Evolutionary conservation across 306 rosid genomes (phyloP).

Genomic region (Vigna mungo): DNA sequence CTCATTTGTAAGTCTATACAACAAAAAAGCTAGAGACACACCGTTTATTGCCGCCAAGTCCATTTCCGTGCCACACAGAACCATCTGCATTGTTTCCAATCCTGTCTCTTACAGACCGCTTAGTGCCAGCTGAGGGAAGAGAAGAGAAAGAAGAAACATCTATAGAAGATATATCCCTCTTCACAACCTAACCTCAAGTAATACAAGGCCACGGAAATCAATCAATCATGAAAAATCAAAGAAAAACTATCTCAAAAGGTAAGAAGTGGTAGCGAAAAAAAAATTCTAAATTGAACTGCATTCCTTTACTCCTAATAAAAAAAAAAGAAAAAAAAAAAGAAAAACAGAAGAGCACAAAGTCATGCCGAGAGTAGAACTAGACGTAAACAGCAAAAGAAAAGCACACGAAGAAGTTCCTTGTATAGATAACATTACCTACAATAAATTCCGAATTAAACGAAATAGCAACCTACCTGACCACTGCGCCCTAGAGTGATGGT

Average conservation of each 20-base stretch:
- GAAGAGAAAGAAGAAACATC: constrained; percentile 56
- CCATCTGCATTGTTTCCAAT: constrained; percentile 68
- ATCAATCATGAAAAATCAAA: constrained; percentile 17
- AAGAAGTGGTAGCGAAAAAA: neutral
- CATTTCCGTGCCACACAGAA: constrained; percentile 57
- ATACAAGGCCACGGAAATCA: constrained; percentile 35
- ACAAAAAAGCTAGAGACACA: constrained; percentile 46
- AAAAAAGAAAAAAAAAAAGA: neutral
- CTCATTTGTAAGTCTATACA: neutral
- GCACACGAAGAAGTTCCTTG: constrained; percentile 9
- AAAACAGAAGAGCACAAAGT: neutral
- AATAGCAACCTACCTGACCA: constrained; percentile 67
- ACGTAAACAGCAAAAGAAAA: constrained; percentile 7
- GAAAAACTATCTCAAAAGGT: constrained; percentile 30
- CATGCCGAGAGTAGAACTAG: neutral
- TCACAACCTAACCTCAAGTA: constrained; percentile 74
- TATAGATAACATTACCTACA: neutral
- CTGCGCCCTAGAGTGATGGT: constrained; percentile 92
- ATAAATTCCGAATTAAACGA: neutral
- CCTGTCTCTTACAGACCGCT: constrained; percentile 92
- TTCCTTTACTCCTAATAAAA: constrained; percentile 16
- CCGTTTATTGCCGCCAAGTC: constrained; percentile 64
- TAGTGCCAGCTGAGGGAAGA: constrained; percentile 62
- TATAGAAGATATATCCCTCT: constrained; percentile 60
- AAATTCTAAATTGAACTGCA: neutral